Percentiles rank a stretch among this genome's conserved stretches.
phyloP scores from a whole-genome alignment of 768 basidiomycete genomes.

The Rhizopogon salebrosus region DNA sequence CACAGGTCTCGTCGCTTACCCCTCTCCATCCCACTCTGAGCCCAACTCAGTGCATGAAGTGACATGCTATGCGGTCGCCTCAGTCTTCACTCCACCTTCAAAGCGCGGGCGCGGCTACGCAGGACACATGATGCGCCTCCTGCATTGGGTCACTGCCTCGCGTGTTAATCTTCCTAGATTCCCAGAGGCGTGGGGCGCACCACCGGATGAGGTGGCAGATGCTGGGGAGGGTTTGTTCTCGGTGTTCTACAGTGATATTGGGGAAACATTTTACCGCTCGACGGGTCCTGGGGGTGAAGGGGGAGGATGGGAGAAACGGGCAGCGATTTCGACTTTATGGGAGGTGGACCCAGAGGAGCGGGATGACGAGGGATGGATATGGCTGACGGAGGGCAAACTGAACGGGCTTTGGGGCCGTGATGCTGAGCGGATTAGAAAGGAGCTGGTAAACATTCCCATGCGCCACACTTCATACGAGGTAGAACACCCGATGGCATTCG shows the following conservation, averaged over 20 bases:
- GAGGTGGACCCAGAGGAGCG: conserved; percentile 15
- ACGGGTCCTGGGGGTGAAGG: conserved; percentile 30
- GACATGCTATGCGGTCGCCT: conserved; percentile 47
- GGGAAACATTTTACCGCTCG: conserved; percentile 37
- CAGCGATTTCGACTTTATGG: conserved; percentile 37
- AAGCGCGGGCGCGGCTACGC: conserved; percentile 55
- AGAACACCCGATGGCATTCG: conserved; percentile 14
- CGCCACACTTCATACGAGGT: conserved; percentile 5
- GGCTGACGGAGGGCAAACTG: conserved; percentile 34
- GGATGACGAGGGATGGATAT: conserved; percentile 14
- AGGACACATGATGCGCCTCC: conserved; percentile 56
- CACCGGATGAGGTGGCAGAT: conserved; percentile 30
- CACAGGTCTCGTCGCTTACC: conserved; percentile 25
- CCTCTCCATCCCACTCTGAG: neutral
- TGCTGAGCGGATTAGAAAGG: conserved; percentile 29
- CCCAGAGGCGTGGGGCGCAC: conserved; percentile 39
- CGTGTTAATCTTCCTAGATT: conserved; percentile 25
- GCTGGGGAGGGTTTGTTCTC: conserved; percentile 42
- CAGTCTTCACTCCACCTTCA: conserved; percentile 48
- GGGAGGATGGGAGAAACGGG: conserved; percentile 41
- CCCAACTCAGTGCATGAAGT: conserved; percentile 23
- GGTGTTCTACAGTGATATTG: conserved; percentile 50
- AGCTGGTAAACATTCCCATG: conserved; percentile 15
- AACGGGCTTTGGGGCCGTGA: conserved; percentile 37
- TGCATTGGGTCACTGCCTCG: conserved; percentile 51